A percentile compares a stretch with the other conserved stretches of the same genome.
Conservation (phyloP, 169 alveolate genomes). For the Plasmodium gallinaceum region DNA sequence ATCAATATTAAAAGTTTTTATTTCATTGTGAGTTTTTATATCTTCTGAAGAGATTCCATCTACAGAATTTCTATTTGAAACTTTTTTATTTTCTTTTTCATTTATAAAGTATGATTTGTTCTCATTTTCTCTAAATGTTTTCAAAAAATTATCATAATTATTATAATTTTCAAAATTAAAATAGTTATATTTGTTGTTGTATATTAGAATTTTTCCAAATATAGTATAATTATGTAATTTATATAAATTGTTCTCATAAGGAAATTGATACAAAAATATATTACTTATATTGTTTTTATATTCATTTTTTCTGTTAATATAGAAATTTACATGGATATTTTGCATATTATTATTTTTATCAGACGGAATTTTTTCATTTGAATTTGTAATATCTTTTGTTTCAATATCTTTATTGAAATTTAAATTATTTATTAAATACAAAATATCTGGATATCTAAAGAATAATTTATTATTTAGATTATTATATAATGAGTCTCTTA, state of each 20-base stretch:
- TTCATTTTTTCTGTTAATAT: neutral
- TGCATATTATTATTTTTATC: neutral
- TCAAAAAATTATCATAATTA: constrained; percentile 13
- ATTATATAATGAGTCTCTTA: constrained; percentile 21
- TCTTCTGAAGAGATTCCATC: neutral
- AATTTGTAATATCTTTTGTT: neutral
- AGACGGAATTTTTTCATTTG: neutral
- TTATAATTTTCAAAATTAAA: constrained; percentile 55
- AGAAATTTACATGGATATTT: neutral
- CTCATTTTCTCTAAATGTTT: neutral
- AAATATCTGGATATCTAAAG: constrained; percentile 1
- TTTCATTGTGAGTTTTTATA: constrained; percentile 22
- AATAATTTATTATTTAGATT: neutral
- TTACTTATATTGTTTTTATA: constrained; percentile 8
- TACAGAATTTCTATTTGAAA: neutral
- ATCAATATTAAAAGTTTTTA: constrained; percentile 24
- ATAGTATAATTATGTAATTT: constrained; percentile 1
- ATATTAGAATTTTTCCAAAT: constrained; percentile 37
- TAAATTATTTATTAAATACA: constrained; percentile 18
- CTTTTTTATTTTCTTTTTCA: constrained; percentile 32
- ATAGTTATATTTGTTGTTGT: constrained; percentile 8
- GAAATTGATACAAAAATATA: constrained; percentile 27
- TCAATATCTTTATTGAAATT: constrained; percentile 5
- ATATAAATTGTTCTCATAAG: constrained; percentile 24
- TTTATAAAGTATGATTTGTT: constrained; percentile 26